These are phyloP conservation scores for Spergularia bocconei DNA, from an alignment of 148 eudicot species.

Conservation along the genomic window DNA sequence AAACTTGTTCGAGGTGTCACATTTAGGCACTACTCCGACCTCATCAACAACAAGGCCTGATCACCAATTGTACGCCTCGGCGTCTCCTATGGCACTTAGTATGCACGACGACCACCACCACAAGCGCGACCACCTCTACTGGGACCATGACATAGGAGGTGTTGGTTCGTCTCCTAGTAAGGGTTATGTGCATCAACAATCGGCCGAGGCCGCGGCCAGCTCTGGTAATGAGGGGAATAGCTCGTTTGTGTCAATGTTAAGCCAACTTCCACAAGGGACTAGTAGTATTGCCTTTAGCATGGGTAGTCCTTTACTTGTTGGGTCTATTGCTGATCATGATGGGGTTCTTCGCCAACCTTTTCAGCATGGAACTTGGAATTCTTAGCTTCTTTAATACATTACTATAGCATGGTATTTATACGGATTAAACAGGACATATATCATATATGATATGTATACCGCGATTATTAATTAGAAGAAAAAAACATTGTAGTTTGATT, in stretches of 20 bases:
- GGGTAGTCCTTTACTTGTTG: slow-evolving; percentile 28
- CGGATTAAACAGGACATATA: neutral
- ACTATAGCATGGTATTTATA: neutral
- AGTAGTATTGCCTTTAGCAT: slow-evolving; percentile 16
- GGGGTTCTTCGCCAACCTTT: slow-evolving; percentile 29
- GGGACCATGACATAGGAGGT: slow-evolving; percentile 34
- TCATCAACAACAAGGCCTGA: slow-evolving; percentile 12
- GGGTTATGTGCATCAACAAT: slow-evolving; percentile 19
- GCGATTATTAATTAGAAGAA: no score
- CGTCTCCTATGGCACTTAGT: neutral
- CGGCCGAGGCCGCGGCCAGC: slow-evolving; percentile 10
- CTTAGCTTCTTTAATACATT: slow-evolving; percentile 6
- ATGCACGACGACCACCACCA: neutral
- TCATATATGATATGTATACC: no score
- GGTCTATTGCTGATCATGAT: slow-evolving; percentile 17
- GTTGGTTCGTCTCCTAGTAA: slow-evolving; percentile 32
- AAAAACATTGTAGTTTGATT: no score
- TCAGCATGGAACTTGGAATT: slow-evolving; percentile 30
- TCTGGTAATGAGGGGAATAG: slow-evolving; percentile 30
- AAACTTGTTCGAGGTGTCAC: slow-evolving; percentile 22
- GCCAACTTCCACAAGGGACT: slow-evolving; percentile 30
- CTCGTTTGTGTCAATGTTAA: slow-evolving; percentile 31
- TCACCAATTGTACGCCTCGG: neutral
- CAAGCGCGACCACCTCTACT: slow-evolving; percentile 14
- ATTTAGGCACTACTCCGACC: slow-evolving; percentile 11